Conservation (phyloP, 257 asterid genomes). For the Sherardia arvensis region DNA sequence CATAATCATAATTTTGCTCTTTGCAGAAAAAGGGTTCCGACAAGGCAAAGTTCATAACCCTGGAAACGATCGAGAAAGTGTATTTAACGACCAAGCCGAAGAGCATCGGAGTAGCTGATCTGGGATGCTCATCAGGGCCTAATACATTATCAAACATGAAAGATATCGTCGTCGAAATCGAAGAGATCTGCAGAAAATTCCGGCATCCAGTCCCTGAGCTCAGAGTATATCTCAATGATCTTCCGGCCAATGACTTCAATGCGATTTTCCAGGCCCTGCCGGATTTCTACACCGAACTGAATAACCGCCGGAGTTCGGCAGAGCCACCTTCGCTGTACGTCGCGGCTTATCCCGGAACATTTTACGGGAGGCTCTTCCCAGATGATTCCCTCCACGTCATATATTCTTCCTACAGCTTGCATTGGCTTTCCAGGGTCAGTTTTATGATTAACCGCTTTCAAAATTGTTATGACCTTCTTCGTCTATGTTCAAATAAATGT, state of each 20-base stretch:
- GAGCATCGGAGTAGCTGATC: conserved; percentile 83
- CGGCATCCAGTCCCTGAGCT: conserved; percentile 41
- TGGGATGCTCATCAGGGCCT: conserved; percentile 91
- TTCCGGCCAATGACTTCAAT: conserved; percentile 80
- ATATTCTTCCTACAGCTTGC: conserved; percentile 78
- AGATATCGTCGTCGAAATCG: conserved; percentile 37
- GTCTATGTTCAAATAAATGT: no score
- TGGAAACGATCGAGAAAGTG: conserved; percentile 38
- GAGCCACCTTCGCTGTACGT: conserved; percentile 33
- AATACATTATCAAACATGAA: conserved; percentile 60
- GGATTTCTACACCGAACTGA: conserved; percentile 39
- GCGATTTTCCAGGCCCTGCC: conserved; percentile 73
- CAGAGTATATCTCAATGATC: conserved; percentile 65
- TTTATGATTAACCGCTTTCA: no score
- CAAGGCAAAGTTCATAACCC: conserved; percentile 51
- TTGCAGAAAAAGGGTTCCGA: conserved; percentile 69
- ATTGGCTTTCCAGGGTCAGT: conserved; percentile 75
- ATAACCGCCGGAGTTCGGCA: conserved; percentile 15
- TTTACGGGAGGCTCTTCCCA: conserved; percentile 85
- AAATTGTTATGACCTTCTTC: no score
- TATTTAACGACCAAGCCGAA: conserved; percentile 31
- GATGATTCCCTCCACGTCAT: conserved; percentile 53
- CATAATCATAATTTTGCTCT: background rate
- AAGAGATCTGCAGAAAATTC: conserved; percentile 13
- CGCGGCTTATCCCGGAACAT: conserved; percentile 80